Evolutionary conservation across 768 basidiomycete species (phyloP).

Genomic region (Leccinum longicurvipes): DNA sequence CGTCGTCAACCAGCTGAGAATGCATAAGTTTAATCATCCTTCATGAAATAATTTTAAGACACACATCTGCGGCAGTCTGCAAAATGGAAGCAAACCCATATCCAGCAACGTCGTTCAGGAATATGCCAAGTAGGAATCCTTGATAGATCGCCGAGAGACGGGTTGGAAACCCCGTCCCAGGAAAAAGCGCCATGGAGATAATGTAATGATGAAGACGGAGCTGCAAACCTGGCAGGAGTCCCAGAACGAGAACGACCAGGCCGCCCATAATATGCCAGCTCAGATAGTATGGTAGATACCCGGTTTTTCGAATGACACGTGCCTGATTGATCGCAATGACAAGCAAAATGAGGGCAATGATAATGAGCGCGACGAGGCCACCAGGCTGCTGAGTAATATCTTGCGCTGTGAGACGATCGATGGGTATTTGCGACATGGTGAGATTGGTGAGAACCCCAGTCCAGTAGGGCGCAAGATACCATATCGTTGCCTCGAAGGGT

Average conservation of each 20-base stretch:
- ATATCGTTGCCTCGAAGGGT: constrained; percentile 69
- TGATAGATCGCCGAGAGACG: constrained; percentile 76
- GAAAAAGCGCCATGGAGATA: constrained; percentile 67
- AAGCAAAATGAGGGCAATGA: constrained; percentile 61
- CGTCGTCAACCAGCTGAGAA: constrained; percentile 68
- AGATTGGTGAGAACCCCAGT: constrained; percentile 72
- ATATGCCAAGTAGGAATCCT: constrained; percentile 78
- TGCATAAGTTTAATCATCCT: not conserved
- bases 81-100: constrained; percentile 80
- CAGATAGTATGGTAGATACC: constrained; percentile 75
- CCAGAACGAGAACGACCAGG: constrained; percentile 60
- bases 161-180: constrained; percentile 79
- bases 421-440: constrained; percentile 68
- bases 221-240: constrained; percentile 63
- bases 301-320: constrained; percentile 80
- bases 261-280: constrained; percentile 72
- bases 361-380: constrained; percentile 62
- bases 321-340: constrained; percentile 69
- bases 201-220: constrained; percentile 84
- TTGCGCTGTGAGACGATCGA: constrained; percentile 67
- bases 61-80: constrained; percentile 68
- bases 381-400: constrained; percentile 67
- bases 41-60: constrained; percentile 16
- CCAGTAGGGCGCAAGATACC: constrained; percentile 80
- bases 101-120: constrained; percentile 73